Percentiles rank a stretch among this genome's conserved stretches.
Conservation (phyloP, 805 yeast species). For the Candida multigemmis region DNA sequence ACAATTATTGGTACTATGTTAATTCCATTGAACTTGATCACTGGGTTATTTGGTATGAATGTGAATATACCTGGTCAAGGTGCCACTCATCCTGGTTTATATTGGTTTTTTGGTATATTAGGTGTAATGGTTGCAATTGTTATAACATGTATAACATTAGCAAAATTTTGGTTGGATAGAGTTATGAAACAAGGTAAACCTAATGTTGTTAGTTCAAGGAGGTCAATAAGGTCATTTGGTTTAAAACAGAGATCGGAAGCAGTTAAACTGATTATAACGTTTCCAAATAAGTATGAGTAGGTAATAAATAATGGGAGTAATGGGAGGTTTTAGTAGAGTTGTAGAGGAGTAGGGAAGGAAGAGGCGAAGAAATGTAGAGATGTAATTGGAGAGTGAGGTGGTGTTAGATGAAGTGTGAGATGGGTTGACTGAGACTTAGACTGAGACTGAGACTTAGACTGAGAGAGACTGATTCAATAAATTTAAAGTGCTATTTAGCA, state of each 20-base stretch:
- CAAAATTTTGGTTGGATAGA: constrained; percentile 12
- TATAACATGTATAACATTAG: constrained; percentile 7
- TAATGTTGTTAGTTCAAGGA: constrained; percentile 6
- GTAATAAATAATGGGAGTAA: constrained; percentile 8
- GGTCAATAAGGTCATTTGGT: constrained; percentile 19
- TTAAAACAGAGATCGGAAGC: constrained; percentile 16
- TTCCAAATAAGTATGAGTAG: constrained; percentile 26
- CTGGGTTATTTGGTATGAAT: constrained; percentile 96
- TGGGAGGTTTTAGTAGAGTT: no score
- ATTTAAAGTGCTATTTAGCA: no score
- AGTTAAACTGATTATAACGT: constrained; percentile 31
- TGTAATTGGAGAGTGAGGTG: no score
- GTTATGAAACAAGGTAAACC: constrained; percentile 6
- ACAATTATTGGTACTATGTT: constrained; percentile 85
- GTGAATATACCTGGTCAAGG: constrained; percentile 72
- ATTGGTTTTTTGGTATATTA: constrained; percentile 22
- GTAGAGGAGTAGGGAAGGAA: no score
- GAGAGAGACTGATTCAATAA: no score
- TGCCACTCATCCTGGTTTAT: constrained; percentile 16
- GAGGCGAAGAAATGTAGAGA: no score
- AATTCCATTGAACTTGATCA: constrained; percentile 81
- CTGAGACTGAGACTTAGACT: no score
- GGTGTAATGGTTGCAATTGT: constrained; percentile 17
- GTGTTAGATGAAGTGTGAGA: no score
- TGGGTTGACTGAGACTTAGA: no score